Evolutionary conservation across 352 stramenopile genomes (phyloP).

Genomic region (Globisporangium cylindrosporum): DNA sequence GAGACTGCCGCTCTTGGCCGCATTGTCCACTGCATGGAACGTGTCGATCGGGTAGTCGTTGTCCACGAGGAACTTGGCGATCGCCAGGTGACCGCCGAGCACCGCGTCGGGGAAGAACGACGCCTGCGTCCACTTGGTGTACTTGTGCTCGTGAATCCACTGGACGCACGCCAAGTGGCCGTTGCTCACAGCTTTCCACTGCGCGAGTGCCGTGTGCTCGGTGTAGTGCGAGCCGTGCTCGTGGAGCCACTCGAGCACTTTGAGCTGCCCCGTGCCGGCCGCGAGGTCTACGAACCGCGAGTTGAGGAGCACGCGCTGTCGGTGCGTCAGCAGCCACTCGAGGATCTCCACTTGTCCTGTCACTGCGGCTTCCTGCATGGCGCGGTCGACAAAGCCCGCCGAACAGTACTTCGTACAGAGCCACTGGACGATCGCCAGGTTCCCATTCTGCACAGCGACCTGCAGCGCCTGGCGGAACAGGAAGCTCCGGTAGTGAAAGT

Average conservation of each 20-base stretch:
- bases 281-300: constrained; percentile 15
- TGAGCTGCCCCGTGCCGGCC: constrained; percentile 10
- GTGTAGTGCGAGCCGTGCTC: constrained; percentile 6
- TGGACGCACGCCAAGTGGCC: constrained; percentile 10
- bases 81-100: constrained; percentile 12
- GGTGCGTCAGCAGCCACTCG: constrained; percentile 8
- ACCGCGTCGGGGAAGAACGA: constrained; percentile 15
- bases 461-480: constrained; percentile 8
- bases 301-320: constrained; percentile 12
- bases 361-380: constrained; percentile 14
- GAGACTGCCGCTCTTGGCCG: constrained; percentile 14
- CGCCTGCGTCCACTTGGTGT: constrained; percentile 10
- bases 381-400: constrained; percentile 13
- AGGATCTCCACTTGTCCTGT: constrained; percentile 17
- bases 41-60: constrained; percentile 17
- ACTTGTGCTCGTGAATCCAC: constrained; percentile 11
- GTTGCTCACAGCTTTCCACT: constrained; percentile 16
- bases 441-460: background rate
- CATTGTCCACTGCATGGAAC: constrained; percentile 10
- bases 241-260: constrained; percentile 21
- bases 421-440: constrained; percentile 18
- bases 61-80: constrained; percentile 16
- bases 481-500: constrained; percentile 7
- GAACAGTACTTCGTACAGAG: constrained; percentile 12
- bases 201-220: constrained; percentile 10